Base-by-base conservation (phyloP, 176 grass and related monocot genomes). In the Ampelocalamus luodianensis region DNA sequence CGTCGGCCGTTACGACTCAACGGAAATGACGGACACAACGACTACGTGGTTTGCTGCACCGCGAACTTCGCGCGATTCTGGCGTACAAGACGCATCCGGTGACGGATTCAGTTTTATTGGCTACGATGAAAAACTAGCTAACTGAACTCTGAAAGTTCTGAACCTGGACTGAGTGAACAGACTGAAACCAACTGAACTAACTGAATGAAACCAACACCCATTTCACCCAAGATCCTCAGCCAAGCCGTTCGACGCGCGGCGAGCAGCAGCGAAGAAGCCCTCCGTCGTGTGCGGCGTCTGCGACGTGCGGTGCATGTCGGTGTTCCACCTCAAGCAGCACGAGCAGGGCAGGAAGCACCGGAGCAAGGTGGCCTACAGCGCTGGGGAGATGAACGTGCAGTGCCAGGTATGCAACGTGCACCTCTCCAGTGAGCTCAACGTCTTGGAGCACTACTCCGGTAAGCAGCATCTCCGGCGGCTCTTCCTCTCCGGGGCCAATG, bases 321-420 rank as follows among this genome's bases (percentile, higher is more conserved):
- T 10, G 55, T 64, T 16, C 72, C 10, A 90, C 78, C 72, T 90
- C n/a, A 82, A 51, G 88, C 34, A 59, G 65, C 83, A 90, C 65
- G 79, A 90, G 73, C 4, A 16, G 39, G 84, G 89, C 40, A 82
- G 79, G 79, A 86, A 78, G 79, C 89, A 90, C 84, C 55, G 58
- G 58, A 78, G 83, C 79, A 73, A 67, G 59, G 46, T 86, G 73
- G 88, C 88, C 7, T 55, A 15, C 65, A 46, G 45, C 64, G 78
- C 88, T 38, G 83, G 88, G 2, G 4, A 86, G 78, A 86, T n/a
- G 46, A 82, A 77, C 83, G 56, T 90, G 66, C 36, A 14, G 73
- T 90, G 88, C 88, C 4, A 27, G 20, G 46, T 78, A 1, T 90
- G 88, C 79, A 45, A 90, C 48, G 88, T 90, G 56, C 63, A 42